Evolutionary conservation across 2,329 filamentous ascomycete genomes (phyloP).

Genomic region (Dactylellina leptospora): DNA sequence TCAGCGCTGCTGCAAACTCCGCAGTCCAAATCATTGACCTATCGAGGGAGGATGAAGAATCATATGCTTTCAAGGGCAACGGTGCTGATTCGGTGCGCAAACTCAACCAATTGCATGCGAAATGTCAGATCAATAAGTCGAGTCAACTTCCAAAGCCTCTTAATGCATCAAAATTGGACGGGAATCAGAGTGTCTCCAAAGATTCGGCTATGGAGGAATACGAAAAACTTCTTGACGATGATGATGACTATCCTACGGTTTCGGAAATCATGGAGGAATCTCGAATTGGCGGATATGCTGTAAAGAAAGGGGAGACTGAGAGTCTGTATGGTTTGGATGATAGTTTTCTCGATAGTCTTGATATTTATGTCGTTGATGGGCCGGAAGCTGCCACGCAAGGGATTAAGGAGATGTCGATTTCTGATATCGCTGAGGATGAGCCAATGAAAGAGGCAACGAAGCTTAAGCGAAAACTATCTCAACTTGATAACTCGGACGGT

Average conservation of each 20-base stretch:
- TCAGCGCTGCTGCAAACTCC: conserved; percentile 13
- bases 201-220: conserved; percentile 26
- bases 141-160: conserved; percentile 20
- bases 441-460: neutral
- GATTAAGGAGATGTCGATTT: neutral
- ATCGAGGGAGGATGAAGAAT: conserved; percentile 32
- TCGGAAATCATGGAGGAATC: conserved; percentile 35
- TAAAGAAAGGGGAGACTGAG: conserved; percentile 1
- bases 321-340: conserved; percentile 27
- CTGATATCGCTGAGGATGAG: conserved; percentile 16
- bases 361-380: conserved; percentile 26
- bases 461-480: conserved; percentile 10
- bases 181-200: neutral
- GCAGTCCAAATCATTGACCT: conserved; percentile 29
- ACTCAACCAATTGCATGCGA: conserved; percentile 37
- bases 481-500: neutral
- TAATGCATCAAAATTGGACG: neutral
- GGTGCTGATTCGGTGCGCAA: conserved; percentile 30
- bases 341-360: conserved; percentile 34
- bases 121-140: conserved; percentile 26
- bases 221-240: conserved; percentile 28
- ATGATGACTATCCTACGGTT: conserved; percentile 36
- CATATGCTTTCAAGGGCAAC: conserved; percentile 32
- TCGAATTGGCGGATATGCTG: neutral
- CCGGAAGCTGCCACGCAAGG: neutral